Conservation (phyloP, 176 grass and related monocot species). For the Rhynchospora pubera region DNA sequence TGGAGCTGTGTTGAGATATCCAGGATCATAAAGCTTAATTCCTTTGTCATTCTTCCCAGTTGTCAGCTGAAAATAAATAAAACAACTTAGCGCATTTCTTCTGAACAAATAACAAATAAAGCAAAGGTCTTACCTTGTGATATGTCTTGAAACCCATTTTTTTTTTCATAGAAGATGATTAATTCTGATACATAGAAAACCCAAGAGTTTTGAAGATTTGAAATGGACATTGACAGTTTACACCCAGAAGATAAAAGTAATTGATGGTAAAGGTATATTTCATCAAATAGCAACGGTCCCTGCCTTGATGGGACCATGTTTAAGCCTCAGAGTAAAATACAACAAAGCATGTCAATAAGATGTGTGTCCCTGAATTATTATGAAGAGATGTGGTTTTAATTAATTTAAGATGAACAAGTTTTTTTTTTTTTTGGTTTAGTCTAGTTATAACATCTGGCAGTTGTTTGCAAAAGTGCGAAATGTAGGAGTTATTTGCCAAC, state of each 20-base stretch:
- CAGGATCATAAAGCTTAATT: constrained; percentile 87
- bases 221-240: not conserved
- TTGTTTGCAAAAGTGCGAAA: not conserved
- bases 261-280: not conserved
- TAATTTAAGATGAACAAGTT: not conserved
- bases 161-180: not conserved
- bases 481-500: not conserved
- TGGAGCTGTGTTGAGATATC: constrained; percentile 89
- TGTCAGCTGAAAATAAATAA: constrained; percentile 42
- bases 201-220: not conserved
- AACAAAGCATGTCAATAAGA: not conserved
- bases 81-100: not conserved
- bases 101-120: not conserved
- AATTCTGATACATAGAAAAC: not conserved
- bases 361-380: not conserved
- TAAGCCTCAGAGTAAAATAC: not conserved
- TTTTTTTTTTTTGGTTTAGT: not conserved
- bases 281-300: not conserved
- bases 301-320: not conserved
- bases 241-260: not conserved
- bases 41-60: constrained; percentile 81
- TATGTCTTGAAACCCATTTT: not conserved
- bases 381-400: not conserved
- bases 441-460: not conserved
- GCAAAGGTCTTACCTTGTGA: not conserved